phyloP scores from a whole-genome alignment of 768 basidiomycete genomes.

The Pholiota microspora region DNA sequence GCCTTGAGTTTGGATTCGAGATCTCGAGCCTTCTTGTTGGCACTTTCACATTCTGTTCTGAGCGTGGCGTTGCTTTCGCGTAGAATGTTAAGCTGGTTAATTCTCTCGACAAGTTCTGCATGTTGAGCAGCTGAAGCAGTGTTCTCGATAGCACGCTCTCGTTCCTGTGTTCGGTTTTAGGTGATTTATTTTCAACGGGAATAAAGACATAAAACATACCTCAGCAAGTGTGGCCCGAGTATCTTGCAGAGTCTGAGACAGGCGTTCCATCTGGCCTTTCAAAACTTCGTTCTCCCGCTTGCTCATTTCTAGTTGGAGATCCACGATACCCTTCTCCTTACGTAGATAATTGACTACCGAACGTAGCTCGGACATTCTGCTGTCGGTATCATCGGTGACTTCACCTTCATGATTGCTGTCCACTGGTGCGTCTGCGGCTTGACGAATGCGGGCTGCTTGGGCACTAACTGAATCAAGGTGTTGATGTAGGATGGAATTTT shows the following conservation, averaged over 20 bases:
- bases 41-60: slow-evolving; percentile 71
- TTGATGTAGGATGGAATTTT: slow-evolving; percentile 76
- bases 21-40: slow-evolving; percentile 64
- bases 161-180: slow-evolving; percentile 56
- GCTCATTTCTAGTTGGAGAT: slow-evolving; percentile 81
- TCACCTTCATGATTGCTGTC: slow-evolving; percentile 35
- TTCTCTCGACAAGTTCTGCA: slow-evolving; percentile 79
- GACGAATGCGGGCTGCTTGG: slow-evolving; percentile 78
- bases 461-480: slow-evolving; percentile 83
- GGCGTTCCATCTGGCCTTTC: slow-evolving; percentile 73
- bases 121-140: slow-evolving; percentile 78
- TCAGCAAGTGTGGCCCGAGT: slow-evolving; percentile 68
- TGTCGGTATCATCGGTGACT: slow-evolving; percentile 49
- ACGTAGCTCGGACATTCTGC: slow-evolving; percentile 69
- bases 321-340: slow-evolving; percentile 91
- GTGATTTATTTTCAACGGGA: background rate
- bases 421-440: slow-evolving; percentile 57
- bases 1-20: slow-evolving; percentile 62
- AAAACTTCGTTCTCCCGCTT: slow-evolving; percentile 71
- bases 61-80: slow-evolving; percentile 88
- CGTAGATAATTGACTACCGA: slow-evolving; percentile 80
- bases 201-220: slow-evolving; percentile 41
- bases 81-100: slow-evolving; percentile 82
- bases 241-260: slow-evolving; percentile 69
- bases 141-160: slow-evolving; percentile 70